phyloP scores from a whole-genome alignment of 23 red algal species.

The Gracilaria domingensis region DNA sequence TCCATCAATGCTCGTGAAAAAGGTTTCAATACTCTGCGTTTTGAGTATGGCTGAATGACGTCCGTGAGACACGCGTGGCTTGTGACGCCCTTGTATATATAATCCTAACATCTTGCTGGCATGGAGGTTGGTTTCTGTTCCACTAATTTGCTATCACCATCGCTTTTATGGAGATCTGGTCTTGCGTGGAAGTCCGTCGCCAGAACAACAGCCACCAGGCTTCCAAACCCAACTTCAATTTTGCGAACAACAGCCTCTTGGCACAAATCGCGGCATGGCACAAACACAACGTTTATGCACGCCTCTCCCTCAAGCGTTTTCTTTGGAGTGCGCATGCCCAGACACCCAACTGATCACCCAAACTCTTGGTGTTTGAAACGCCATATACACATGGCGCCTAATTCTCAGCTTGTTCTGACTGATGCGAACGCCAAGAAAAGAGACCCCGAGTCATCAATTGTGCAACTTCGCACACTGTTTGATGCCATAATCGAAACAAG shows the following conservation, averaged over 20 bases:
- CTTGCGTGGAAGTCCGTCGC: slow-evolving; percentile 8
- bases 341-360: not conserved
- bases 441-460: slow-evolving; percentile 15
- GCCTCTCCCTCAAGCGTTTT: not conserved
- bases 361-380: not conserved
- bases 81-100: not conserved
- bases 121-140: slow-evolving; percentile 8
- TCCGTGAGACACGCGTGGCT: no score
- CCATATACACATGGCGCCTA: not conserved
- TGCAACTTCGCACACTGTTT: slow-evolving; percentile 17
- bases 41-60: no score
- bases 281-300: not conserved
- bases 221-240: not conserved
- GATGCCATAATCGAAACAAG: not conserved
- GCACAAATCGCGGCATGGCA: not conserved
- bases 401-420: not conserved
- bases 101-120: not conserved
- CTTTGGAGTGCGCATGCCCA: not conserved
- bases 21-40: no score
- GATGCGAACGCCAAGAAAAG: not conserved
- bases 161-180: not conserved
- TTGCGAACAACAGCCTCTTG: not conserved
- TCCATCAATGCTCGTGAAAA: no score
- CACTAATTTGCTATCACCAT: slow-evolving; percentile 3
- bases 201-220: not conserved